Percentiles rank a stretch among this genome's conserved stretches.
phyloP scores from a whole-genome alignment of 257 asterid species.

The Cordia subcordata region DNA sequence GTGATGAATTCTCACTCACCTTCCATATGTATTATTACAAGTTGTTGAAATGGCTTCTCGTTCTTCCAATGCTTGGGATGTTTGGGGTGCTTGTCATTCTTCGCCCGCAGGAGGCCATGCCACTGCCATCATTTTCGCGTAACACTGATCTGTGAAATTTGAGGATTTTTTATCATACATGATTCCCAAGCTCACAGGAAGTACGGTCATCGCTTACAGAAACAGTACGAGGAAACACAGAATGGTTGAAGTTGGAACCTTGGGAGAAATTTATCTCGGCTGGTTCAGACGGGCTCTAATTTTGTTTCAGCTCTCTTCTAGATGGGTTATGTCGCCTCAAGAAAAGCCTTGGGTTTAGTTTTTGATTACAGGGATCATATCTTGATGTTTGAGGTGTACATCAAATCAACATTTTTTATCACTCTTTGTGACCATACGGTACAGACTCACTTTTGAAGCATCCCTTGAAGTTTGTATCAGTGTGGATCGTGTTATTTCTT shows the following conservation, averaged over 20 bases:
- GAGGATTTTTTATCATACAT: constrained; percentile 11
- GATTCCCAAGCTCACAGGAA: neutral
- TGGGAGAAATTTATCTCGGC: neutral
- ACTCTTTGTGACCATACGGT: too few species aligned
- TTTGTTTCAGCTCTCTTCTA: neutral
- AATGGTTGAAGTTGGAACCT: neutral
- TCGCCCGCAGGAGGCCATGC: constrained; percentile 93
- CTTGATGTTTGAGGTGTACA: neutral
- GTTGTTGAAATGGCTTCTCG: constrained; percentile 87
- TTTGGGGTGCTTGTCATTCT: constrained; percentile 82
- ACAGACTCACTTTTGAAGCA: too few species aligned
- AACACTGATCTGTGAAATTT: constrained; percentile 70
- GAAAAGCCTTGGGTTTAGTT: neutral
- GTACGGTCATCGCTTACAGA: neutral
- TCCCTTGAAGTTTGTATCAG: too few species aligned
- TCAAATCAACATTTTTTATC: neutral
- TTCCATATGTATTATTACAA: constrained; percentile 89
- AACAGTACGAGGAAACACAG: neutral
- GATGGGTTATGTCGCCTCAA: constrained; percentile 3
- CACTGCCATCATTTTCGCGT: constrained; percentile 92
- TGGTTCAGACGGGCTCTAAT: constrained; percentile 1
- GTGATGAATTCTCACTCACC: constrained; percentile 87
- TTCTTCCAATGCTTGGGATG: constrained; percentile 98
- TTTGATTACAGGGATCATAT: too few species aligned
- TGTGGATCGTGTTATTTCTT: too few species aligned